phyloP scores from a whole-genome alignment of 345 rosid genomes.

The Citrus sp. region DNA sequence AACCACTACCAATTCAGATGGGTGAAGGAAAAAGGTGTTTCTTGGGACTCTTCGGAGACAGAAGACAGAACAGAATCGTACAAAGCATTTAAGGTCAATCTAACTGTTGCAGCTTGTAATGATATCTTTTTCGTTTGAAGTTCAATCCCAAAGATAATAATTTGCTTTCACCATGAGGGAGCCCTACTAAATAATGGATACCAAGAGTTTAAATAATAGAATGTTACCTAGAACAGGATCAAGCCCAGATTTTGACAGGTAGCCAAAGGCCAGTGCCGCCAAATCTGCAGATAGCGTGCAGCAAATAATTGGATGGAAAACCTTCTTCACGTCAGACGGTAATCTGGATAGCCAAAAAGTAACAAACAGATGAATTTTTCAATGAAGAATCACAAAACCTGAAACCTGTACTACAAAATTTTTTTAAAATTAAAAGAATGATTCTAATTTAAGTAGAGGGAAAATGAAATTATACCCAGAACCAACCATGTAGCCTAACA shows the following conservation, averaged over 20 bases:
- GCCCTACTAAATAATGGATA: neutral
- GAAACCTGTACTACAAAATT: neutral
- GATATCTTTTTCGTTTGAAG: neutral
- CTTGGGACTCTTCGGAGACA: neutral
- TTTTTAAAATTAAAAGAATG: neutral
- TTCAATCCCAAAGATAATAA: neutral
- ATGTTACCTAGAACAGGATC: slow-evolving; percentile 77
- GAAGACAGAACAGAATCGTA: neutral
- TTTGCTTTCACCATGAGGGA: neutral
- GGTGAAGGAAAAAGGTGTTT: neutral
- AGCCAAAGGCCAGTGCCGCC: slow-evolving; percentile 81
- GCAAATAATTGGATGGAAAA: slow-evolving; percentile 86
- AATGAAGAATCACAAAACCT: neutral
- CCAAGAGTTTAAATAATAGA: neutral
- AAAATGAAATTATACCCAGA: slow-evolving; percentile 48
- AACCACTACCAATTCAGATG: neutral
- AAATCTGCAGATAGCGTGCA: slow-evolving; percentile 81
- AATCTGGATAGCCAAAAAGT: slow-evolving; percentile 45
- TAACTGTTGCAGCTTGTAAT: neutral
- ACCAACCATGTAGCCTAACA: slow-evolving; percentile 84
- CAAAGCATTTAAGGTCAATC: neutral
- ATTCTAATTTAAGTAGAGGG: neutral
- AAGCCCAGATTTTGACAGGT: slow-evolving; percentile 69
- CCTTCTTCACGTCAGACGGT: slow-evolving; percentile 67
- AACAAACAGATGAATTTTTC: neutral